These are phyloP conservation scores for Pyrus communis DNA, from an alignment of 306 rosid species.

Conservation along the genomic window DNA sequence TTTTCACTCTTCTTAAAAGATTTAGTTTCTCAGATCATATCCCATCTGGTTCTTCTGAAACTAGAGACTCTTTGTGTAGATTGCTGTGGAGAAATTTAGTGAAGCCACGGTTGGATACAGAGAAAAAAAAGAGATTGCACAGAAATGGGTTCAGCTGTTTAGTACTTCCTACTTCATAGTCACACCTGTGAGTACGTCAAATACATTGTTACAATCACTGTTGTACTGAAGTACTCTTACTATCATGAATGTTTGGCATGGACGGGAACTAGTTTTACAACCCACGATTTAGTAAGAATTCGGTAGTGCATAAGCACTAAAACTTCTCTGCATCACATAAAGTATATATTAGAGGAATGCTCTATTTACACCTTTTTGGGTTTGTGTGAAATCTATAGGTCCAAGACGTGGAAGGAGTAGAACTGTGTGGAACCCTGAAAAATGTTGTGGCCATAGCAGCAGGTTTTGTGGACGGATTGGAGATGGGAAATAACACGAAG, in stretches of 20 bases:
- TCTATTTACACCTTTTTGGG: conserved; percentile 11
- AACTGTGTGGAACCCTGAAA: conserved; percentile 88
- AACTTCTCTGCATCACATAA: not conserved
- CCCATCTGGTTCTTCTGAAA: not conserved
- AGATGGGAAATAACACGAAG: conserved; percentile 93
- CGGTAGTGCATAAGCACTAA: not conserved
- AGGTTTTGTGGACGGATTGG: conserved; percentile 97
- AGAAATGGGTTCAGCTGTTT: conserved; percentile 89
- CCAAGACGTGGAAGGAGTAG: conserved; percentile 88
- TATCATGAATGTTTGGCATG: not conserved
- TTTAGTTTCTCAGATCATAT: not conserved
- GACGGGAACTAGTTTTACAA: not conserved
- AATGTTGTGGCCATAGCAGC: conserved; percentile 88
- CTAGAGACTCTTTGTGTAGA: conserved; percentile 28
- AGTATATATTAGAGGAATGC: not conserved
- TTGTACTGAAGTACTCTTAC: not conserved
- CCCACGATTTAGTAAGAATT: not conserved
- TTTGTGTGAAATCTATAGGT: conserved; percentile 38
- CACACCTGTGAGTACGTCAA: conserved; percentile 56
- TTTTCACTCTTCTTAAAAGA: not conserved
- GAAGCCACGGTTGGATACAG: conserved; percentile 94
- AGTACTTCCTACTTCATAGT: conserved; percentile 74
- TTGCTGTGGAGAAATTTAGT: conserved; percentile 87
- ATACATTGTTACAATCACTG: conserved; percentile 2
- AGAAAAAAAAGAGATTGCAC: conserved; percentile 55